Conservation (phyloP, 441 rosid genomes). For the Kokia cookei region DNA sequence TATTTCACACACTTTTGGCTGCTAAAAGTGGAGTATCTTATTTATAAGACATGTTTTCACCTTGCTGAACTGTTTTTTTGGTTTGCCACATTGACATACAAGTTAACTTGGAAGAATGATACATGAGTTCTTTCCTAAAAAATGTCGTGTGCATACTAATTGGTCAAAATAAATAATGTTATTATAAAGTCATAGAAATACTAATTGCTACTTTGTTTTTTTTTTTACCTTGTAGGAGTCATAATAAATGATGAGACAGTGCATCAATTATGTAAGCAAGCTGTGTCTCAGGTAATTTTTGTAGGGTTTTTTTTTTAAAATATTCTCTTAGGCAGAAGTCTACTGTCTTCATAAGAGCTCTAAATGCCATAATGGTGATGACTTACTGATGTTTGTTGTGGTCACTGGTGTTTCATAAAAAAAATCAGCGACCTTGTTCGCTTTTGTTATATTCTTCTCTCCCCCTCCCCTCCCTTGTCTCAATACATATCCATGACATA, state of each 20-base stretch:
- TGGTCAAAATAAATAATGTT: neutral
- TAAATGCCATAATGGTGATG: neutral
- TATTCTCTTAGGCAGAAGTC: neutral
- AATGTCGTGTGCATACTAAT: neutral
- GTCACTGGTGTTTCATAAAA: neutral
- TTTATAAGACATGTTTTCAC: neutral
- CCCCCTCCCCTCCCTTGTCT: neutral
- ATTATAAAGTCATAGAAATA: neutral
- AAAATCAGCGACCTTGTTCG: neutral
- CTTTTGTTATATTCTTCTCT: neutral
- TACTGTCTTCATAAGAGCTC: neutral
- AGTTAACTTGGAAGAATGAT: neutral
- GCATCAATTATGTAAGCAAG: slow-evolving; percentile 91
- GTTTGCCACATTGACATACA: neutral
- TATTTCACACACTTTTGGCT: neutral
- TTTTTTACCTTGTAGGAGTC: slow-evolving; percentile 49
- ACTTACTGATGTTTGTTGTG: neutral
- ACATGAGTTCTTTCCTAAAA: neutral
- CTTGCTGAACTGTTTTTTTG: neutral
- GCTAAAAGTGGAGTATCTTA: neutral
- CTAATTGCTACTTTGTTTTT: slow-evolving; percentile 6
- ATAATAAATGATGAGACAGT: slow-evolving; percentile 98
- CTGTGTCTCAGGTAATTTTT: slow-evolving; percentile 77
- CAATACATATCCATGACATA: neutral
- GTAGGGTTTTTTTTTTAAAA: neutral